A percentile compares a stretch with the other conserved stretches of the same genome.
phyloP scores from a whole-genome alignment of 192 early-diverging fungal genomes.

The Lobosporangium transversale region DNA sequence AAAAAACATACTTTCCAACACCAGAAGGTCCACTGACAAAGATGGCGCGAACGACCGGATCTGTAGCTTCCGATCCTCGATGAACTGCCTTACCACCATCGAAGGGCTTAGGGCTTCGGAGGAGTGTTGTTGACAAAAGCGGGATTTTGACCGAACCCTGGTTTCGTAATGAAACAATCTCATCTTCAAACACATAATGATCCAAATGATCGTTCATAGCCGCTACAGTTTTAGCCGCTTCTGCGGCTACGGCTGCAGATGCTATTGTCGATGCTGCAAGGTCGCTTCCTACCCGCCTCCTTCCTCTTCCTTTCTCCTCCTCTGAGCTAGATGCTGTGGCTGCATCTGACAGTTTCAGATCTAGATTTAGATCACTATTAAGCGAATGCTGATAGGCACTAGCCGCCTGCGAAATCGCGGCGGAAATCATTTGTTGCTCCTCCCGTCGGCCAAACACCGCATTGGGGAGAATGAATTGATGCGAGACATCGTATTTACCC shows the following conservation, averaged over 20 bases:
- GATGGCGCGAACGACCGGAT: conserved; percentile 37
- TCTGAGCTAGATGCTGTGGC: not conserved
- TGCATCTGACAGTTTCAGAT: no score
- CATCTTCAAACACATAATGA: conserved; percentile 38
- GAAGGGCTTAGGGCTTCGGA: conserved; percentile 39
- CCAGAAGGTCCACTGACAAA: conserved; percentile 49
- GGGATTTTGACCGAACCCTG: conserved; percentile 23
- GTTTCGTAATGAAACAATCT: conserved; percentile 34
- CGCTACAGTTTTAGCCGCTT: not conserved
- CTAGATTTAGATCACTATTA: no score
- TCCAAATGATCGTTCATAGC: conserved; percentile 29
- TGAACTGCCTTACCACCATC: conserved; percentile 32
- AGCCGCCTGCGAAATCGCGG: conserved; percentile 36
- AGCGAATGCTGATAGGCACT: conserved; percentile 35
- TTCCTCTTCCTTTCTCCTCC: no score
- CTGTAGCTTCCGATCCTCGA: conserved; percentile 14
- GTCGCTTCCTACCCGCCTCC: no score
- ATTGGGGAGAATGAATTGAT: conserved; percentile 37
- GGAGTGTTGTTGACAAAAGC: conserved; percentile 30
- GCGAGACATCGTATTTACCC: conserved; percentile 33
- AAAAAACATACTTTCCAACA: conserved; percentile 50
- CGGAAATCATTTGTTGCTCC: conserved; percentile 49
- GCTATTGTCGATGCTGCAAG: no score
- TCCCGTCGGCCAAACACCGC: conserved; percentile 25
- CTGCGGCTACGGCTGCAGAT: no score